Evolutionary conservation across 78 protist species (phyloP).

Genomic region (Goniomonas avonlea): DNA sequence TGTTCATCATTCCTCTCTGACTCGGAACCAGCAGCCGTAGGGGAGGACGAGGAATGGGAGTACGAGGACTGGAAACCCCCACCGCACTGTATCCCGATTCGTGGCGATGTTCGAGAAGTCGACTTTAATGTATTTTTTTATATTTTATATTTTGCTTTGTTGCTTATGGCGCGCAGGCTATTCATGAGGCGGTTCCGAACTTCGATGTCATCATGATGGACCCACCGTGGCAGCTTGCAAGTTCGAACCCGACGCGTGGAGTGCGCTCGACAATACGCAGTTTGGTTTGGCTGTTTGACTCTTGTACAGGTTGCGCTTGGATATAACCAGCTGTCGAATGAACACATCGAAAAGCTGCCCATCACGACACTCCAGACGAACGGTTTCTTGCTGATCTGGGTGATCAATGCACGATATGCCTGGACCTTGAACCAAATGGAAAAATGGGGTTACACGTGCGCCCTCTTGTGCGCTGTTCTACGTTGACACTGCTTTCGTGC

Average conservation of each 20-base stretch:
- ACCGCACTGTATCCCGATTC: too few relatives aligned
- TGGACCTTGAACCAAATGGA: slow-evolving; percentile 31
- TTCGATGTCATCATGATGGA: slow-evolving; percentile 68
- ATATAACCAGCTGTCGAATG: slow-evolving; percentile 41
- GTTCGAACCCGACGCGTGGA: slow-evolving; percentile 55
- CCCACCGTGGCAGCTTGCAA: slow-evolving; percentile 72
- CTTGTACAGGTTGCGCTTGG: slow-evolving; percentile 59
- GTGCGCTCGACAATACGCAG: too few relatives aligned
- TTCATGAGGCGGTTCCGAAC: too few relatives aligned
- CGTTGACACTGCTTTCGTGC: neutral
- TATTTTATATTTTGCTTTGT: too few relatives aligned
- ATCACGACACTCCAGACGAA: slow-evolving; percentile 23
- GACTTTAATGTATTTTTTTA: too few relatives aligned
- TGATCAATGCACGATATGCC: slow-evolving; percentile 49
- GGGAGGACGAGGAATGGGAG: too few relatives aligned
- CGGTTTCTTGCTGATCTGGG: slow-evolving; percentile 68
- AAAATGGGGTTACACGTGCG: slow-evolving; percentile 65
- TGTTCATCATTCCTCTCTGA: too few relatives aligned
- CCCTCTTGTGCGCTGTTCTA: too few relatives aligned
- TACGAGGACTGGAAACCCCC: too few relatives aligned
- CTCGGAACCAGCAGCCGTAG: too few relatives aligned
- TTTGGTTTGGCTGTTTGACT: neutral
- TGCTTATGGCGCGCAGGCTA: too few relatives aligned
- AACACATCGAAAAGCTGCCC: slow-evolving; percentile 38
- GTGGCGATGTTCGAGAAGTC: too few relatives aligned